These are phyloP conservation scores for Fusarium dlaminii DNA, from an alignment of 2,329 filamentous ascomycete genomes.

Conservation along the genomic window DNA sequence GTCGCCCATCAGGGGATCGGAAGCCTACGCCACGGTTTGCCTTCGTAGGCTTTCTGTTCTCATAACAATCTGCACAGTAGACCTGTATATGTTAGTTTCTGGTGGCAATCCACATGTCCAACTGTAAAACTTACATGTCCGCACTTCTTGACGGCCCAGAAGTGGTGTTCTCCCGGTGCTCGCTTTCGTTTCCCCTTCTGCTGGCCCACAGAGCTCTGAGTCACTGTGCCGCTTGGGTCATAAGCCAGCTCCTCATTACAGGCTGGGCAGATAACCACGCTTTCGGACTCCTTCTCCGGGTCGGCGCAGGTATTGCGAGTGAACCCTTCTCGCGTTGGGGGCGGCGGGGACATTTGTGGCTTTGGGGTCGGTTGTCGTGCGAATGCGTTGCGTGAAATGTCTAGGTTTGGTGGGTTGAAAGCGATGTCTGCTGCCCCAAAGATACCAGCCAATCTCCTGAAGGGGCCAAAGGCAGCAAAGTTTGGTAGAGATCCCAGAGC, in stretches of 20 bases:
- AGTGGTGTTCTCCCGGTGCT: conserved; percentile 76
- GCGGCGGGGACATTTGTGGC: conserved; percentile 68
- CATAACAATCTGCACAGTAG: conserved; percentile 70
- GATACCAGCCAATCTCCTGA: conserved; percentile 41
- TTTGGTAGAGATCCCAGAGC: conserved; percentile 29
- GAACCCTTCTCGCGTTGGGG: conserved; percentile 77
- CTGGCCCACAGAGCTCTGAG: conserved; percentile 26
- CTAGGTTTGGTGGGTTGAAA: conserved; percentile 35
- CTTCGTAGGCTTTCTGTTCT: conserved; percentile 59
- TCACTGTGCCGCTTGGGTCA: conserved; percentile 60
- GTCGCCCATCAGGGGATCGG: conserved; percentile 45
- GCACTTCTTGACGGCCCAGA: conserved; percentile 91
- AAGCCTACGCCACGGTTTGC: conserved; percentile 52
- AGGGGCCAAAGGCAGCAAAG: conserved; percentile 38
- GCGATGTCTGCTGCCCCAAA: conserved; percentile 37
- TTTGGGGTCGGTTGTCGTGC: conserved; percentile 51
- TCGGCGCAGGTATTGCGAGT: conserved; percentile 70
- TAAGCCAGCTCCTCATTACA: conserved; percentile 86
- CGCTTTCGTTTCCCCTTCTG: conserved; percentile 55
- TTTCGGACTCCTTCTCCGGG: conserved; percentile 64
- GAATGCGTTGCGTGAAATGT: conserved; percentile 45
- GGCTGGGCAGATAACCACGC: conserved; percentile 83
- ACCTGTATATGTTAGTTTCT: conserved; percentile 55
- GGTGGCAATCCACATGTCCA: not conserved
- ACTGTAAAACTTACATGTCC: conserved; percentile 77